Evolutionary conservation across 306 rosid genomes (phyloP).

Genomic region (Begonia peltatifolia): DNA sequence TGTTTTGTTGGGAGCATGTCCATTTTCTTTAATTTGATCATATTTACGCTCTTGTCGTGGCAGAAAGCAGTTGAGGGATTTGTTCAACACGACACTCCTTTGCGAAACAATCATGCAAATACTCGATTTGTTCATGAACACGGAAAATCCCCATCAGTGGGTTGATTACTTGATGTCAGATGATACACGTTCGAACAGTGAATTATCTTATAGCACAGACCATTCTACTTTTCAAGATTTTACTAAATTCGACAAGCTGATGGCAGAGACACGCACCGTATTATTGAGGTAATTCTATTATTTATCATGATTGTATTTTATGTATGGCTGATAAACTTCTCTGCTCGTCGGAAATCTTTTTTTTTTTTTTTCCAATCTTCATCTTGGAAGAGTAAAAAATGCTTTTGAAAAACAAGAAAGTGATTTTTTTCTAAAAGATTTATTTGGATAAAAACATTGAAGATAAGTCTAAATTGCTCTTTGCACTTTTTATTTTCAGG

Average conservation of each 20-base stretch:
- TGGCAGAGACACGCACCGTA: conserved; percentile 64
- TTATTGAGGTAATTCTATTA: conserved; percentile 48
- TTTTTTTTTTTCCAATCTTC: too few relatives aligned
- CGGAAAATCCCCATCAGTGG: conserved; percentile 62
- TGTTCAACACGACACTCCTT: conserved; percentile 41
- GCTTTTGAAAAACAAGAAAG: too few relatives aligned
- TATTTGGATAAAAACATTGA: too few relatives aligned
- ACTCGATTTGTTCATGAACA: conserved; percentile 53
- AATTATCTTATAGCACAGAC: conserved; percentile 18
- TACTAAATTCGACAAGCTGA: conserved; percentile 60
- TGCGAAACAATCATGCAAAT: conserved; percentile 48
- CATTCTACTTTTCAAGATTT: conserved; percentile 19
- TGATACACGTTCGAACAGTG: conserved; percentile 21
- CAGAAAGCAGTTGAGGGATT: conserved; percentile 68
- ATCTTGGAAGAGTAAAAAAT: too few relatives aligned
- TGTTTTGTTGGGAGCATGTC: not conserved
- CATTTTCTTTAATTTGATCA: not conserved
- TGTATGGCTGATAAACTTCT: too few relatives aligned
- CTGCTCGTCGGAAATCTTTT: too few relatives aligned
- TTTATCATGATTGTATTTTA: too few relatives aligned
- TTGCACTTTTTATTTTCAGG: too few relatives aligned
- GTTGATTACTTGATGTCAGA: conserved; percentile 66
- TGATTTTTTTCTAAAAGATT: too few relatives aligned
- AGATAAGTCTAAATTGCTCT: too few relatives aligned
- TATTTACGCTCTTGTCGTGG: conserved; percentile 8